These are phyloP conservation scores for Aspergillus japonicus DNA, from an alignment of 2,329 filamentous ascomycete genomes.

Conservation along the genomic window DNA sequence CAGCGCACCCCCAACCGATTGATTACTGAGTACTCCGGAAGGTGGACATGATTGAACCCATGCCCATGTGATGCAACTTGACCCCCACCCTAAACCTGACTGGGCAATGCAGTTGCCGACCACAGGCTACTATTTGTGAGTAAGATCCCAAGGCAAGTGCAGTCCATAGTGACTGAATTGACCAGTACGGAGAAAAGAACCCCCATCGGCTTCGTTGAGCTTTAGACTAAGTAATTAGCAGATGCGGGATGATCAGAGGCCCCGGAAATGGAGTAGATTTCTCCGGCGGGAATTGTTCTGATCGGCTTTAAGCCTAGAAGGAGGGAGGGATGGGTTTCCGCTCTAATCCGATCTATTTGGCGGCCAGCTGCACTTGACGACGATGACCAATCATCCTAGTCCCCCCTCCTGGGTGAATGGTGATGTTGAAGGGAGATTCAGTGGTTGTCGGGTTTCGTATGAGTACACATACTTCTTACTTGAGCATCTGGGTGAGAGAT, in stretches of 20 bases:
- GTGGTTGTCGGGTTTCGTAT: no score
- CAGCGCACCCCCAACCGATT: constrained; percentile 9
- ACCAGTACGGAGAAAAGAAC: no score
- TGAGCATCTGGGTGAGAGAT: background rate
- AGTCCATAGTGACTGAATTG: no score
- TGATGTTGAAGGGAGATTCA: no score
- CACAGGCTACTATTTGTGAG: background rate
- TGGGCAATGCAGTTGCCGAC: constrained; percentile 25
- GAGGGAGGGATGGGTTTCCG: background rate
- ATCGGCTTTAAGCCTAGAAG: background rate
- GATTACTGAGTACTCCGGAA: no score
- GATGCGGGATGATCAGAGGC: constrained; percentile 3
- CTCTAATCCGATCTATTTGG: background rate
- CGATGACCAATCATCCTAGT: no score
- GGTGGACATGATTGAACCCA: background rate
- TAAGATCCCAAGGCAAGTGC: no score
- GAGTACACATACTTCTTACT: background rate
- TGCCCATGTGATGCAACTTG: constrained; percentile 12
- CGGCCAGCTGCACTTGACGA: no score
- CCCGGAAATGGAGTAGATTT: constrained; percentile 5
- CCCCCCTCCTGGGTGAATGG: no score
- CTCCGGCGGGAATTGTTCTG: background rate
- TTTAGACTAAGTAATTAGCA: no score
- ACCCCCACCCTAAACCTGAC: constrained; percentile 35
- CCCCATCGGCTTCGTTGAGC: no score